Evolutionary conservation across 192 early-diverging fungal species (phyloP), one percentile per base, ranked within the genome.

Genomic region (Podochytrium sp.): DNA sequence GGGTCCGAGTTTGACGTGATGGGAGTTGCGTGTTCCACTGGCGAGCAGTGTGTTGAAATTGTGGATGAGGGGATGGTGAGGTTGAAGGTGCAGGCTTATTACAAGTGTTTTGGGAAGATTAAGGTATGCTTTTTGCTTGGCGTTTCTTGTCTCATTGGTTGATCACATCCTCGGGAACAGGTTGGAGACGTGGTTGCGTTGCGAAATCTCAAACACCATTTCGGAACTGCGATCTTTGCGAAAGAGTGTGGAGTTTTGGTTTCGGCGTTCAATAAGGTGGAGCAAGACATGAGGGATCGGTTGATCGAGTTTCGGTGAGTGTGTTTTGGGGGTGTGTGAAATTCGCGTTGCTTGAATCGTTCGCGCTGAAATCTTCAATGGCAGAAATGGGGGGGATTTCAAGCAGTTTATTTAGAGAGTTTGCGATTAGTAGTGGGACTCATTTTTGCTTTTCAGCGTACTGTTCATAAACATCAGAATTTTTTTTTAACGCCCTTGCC

Each of bases 1-100:
- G 37, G 52, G 1, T 75, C 59, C 18, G 85, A 88, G 6, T 65
- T 81, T 12, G 88, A 90, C 67, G 33, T 90, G 27, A 79, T 89
- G 0, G 79, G 70, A 16, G 35, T 83, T 32, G 65, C 84, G 6
- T 25, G 86, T 18, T 33, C 86, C 85, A 78, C 60, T 71, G 27
- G 2, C 1, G 34, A 69, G n/a, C 12, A 10, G 30, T 2, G 18
- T 18, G 25, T 43, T 52, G 33, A 20, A 5, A 34, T 47, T 12
- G 23, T 40, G 6, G 59, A 61, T 30, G 23, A 25, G 25, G 37
- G n/a, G 33, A 18, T 61, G 6, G 25, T 12, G 35, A n/a, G 7
- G 5, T 7, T 61, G 39, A 25, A 61, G n/a, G 59, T 61, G 12
- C 59, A 61, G 32, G 5, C 6, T 7, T 61, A 61, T 30, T 34